Percentiles rank a stretch among this genome's conserved stretches.
Conservation (phyloP, 1,139 yeast genomes). For the Yamadazyma spencermartinsiae region DNA sequence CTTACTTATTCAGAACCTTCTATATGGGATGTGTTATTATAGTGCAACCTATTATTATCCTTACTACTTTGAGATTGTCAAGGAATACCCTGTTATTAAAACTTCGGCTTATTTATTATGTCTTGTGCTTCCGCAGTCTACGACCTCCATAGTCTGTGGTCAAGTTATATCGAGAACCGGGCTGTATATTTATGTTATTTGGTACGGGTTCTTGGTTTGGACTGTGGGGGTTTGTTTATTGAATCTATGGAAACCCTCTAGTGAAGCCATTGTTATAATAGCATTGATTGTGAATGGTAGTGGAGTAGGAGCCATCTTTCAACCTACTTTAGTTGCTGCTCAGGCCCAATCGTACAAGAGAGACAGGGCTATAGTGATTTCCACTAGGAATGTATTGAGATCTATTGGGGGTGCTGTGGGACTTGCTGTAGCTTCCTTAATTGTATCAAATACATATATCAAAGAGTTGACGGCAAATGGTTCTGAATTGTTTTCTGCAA, state of each 20-base stretch:
- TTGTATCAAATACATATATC: slow-evolving; percentile 41
- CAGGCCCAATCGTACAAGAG: slow-evolving; percentile 47
- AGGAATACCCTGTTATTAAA: slow-evolving; percentile 33
- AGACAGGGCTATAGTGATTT: slow-evolving; percentile 52
- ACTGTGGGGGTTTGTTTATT: slow-evolving; percentile 35
- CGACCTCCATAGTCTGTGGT: slow-evolving; percentile 37
- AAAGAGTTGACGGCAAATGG: slow-evolving; percentile 18
- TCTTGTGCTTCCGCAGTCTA: slow-evolving; percentile 37
- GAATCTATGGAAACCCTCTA: slow-evolving; percentile 29
- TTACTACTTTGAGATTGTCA: slow-evolving; percentile 47
- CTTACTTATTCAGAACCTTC: slow-evolving; percentile 39
- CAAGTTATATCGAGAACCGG: slow-evolving; percentile 36
- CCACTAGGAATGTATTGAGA: slow-evolving; percentile 48
- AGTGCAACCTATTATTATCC: slow-evolving; percentile 44
- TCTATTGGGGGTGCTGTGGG: slow-evolving; percentile 55
- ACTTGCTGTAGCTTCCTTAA: slow-evolving; percentile 43
- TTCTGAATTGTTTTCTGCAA: slow-evolving; percentile 1
- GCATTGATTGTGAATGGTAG: slow-evolving; percentile 40
- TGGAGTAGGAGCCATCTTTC: slow-evolving; percentile 52
- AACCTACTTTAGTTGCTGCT: slow-evolving; percentile 52
- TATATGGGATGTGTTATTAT: slow-evolving; percentile 48
- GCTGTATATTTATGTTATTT: slow-evolving; percentile 38
- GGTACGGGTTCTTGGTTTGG: slow-evolving; percentile 42
- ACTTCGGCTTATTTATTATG: slow-evolving; percentile 40
- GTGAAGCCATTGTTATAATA: slow-evolving; percentile 30